Percentiles rank a stretch among this genome's conserved stretches.
These are phyloP conservation scores for Neofusicoccum sp. DNA, from an alignment of 2,329 filamentous ascomycete genomes.

Conservation along the genomic window DNA sequence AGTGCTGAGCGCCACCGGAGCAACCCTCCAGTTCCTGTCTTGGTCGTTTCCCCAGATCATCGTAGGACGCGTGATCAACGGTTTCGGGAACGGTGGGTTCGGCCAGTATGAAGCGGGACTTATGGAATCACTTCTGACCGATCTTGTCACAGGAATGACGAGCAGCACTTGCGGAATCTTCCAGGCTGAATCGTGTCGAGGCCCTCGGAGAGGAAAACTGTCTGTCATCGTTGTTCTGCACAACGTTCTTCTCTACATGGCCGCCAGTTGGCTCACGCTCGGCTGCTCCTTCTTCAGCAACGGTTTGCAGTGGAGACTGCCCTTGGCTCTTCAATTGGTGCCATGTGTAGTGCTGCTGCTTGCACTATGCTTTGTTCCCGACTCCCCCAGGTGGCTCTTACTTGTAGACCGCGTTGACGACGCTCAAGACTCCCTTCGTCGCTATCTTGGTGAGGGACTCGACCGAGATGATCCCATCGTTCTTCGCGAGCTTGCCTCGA, in stretches of 20 bases:
- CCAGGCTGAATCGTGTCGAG: slow-evolving; percentile 21
- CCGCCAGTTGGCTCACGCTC: slow-evolving; percentile 22
- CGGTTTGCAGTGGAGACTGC: slow-evolving; percentile 24
- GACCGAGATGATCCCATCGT: slow-evolving; percentile 14
- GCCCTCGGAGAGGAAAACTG: slow-evolving; percentile 21
- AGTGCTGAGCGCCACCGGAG: slow-evolving; percentile 21
- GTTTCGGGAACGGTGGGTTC: slow-evolving; percentile 21
- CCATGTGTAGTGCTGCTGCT: slow-evolving; percentile 39
- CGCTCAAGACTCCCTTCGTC: slow-evolving; percentile 46
- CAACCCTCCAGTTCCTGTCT: slow-evolving; percentile 24
- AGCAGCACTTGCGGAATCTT: slow-evolving; percentile 22
- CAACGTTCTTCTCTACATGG: slow-evolving; percentile 24
- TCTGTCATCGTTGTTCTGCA: slow-evolving; percentile 23
- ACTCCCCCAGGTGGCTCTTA: slow-evolving; percentile 57
- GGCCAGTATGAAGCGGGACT: background rate
- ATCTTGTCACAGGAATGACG: slow-evolving; percentile 16
- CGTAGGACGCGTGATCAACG: slow-evolving; percentile 21
- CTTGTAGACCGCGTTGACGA: slow-evolving; percentile 49
- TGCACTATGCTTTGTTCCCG: slow-evolving; percentile 49
- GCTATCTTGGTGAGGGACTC: slow-evolving; percentile 20
- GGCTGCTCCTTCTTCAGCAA: slow-evolving; percentile 18
- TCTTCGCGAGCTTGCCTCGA: slow-evolving; percentile 19
- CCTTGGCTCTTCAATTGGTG: slow-evolving; percentile 35
- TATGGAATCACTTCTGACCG: background rate
- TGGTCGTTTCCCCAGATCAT: slow-evolving; percentile 20